Evolutionary conservation across 257 asterid genomes (phyloP), one percentile per base, ranked within the genome.

Genomic region (Penstemon newberryi): DNA sequence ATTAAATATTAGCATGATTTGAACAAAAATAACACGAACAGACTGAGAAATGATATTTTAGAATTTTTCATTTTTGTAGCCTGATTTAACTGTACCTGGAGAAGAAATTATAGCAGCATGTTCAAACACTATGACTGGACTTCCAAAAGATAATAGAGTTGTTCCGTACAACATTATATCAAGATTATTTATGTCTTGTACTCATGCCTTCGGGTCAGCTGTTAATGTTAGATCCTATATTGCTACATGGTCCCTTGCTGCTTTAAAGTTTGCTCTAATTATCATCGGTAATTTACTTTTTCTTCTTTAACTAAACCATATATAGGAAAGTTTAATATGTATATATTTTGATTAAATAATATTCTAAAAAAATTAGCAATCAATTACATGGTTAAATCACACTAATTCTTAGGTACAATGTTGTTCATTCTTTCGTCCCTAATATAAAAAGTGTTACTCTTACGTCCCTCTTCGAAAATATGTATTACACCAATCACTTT

Each of bases 141-240:
- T 6, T 1, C 52, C 68, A 0, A 85, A 63, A 6, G 96, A 86
- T 52, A 68, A 57, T 0, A 66, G 91, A 44, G 70, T 76, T 0
- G 82, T 77, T 60, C 76, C 86, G 0, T 89, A 68, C 63, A 89
- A 89, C 80, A 84, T 89, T 2, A 71, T 81, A 6, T 86, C 88
- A 0, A 91, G 93, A 8, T 86, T 94, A 18, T 89, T 94, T 12
- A 89, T 89, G 96, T 59, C 94, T 12, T 89, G 96, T 60, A 94
- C 96, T 0, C 96, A 86, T 43, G 96, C 84, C 13, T 76, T 89
- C 3, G 96, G 79, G 0, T 89, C 89, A 3, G 96, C 91, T 10
- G 83, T 86, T 39, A 86, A 89, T 19, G 85, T 89, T 64, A 86
- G 83, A 75, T 84, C 91, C 33, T 83, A 84, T 64, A 71, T 84